Evolutionary conservation across 768 basidiomycete genomes (phyloP).

Genomic region (Omphalotus guepiniiformis): DNA sequence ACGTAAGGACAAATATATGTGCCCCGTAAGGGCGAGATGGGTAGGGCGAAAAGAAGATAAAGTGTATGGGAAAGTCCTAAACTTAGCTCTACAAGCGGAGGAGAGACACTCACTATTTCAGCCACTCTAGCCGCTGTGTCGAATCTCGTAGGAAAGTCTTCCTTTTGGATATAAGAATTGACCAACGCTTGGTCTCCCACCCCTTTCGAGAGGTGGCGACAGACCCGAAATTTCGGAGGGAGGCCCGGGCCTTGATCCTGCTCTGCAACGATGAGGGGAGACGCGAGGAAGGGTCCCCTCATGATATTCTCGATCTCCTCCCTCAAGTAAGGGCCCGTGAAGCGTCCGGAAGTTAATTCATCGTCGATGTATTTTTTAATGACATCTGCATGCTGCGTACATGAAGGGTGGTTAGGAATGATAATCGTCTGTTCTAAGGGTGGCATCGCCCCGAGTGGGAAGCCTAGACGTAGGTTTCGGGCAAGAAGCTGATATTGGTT

Average conservation of each 20-base stretch:
- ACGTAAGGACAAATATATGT: too few relatives aligned
- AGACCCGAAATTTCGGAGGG: conserved; percentile 15
- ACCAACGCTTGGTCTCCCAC: conserved; percentile 1
- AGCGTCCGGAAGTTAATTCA: conserved; percentile 12
- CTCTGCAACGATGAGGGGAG: conserved; percentile 19
- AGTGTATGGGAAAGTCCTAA: too few relatives aligned
- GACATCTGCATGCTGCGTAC: background rate
- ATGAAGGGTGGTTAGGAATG: conserved; percentile 19
- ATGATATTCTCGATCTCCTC: conserved; percentile 20
- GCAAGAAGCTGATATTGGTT: conserved; percentile 5
- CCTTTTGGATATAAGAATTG: conserved; percentile 14
- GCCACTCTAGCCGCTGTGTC: conserved; percentile 11
- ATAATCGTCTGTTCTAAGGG: conserved; percentile 12
- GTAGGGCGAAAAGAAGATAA: too few relatives aligned
- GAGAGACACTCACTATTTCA: conserved; percentile 10
- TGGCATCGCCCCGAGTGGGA: conserved; percentile 23
- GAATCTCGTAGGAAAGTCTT: conserved; percentile 16
- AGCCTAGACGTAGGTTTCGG: conserved; percentile 16
- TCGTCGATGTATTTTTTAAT: conserved; percentile 15
- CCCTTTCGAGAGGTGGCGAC: conserved; percentile 18
- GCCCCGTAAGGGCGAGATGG: too few relatives aligned
- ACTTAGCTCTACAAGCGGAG: too few relatives aligned
- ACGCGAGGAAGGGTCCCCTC: conserved; percentile 24
- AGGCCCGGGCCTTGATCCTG: conserved; percentile 12
- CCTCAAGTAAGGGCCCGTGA: conserved; percentile 18